Evolutionary conservation across 495 filamentous ascomycete species (phyloP).

Genomic region (Massariosphaeria phaeospora): DNA sequence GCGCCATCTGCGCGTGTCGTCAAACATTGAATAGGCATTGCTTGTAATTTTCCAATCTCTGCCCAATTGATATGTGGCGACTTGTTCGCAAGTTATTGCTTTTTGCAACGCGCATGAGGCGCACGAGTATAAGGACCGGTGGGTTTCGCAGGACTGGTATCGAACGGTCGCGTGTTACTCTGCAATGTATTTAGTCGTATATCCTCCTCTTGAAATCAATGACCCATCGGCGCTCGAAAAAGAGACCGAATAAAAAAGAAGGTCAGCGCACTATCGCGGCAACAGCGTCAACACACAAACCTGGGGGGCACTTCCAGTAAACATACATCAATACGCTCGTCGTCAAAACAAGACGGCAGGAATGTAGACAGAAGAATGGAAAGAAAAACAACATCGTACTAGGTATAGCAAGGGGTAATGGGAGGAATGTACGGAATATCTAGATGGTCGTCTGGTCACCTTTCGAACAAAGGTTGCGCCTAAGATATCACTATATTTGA

Average conservation of each 20-base stretch:
- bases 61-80: background rate
- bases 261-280: background rate
- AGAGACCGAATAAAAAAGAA: background rate
- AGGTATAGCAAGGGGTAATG: background rate
- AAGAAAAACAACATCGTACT: conserved; percentile 2
- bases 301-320: conserved; percentile 4
- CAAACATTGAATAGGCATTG: background rate
- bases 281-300: conserved; percentile 2
- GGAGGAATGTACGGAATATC: conserved; percentile 4
- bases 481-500: too few relatives aligned
- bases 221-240: background rate
- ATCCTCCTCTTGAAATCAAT: conserved; percentile 7
- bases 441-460: too few relatives aligned
- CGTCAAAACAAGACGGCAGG: conserved; percentile 26
- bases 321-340: conserved; percentile 22
- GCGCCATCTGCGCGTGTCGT: background rate
- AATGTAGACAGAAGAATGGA: conserved; percentile 26
- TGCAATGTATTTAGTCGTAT: background rate
- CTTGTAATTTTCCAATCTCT: background rate
- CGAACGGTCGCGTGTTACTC: background rate
- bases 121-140: background rate
- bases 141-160: background rate
- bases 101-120: background rate
- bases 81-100: background rate
- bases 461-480: too few relatives aligned